A percentile compares a stretch with the other conserved stretches of the same genome.
Conservation (phyloP, 176 grass and related monocot species). For the Tuctoria greenei region DNA sequence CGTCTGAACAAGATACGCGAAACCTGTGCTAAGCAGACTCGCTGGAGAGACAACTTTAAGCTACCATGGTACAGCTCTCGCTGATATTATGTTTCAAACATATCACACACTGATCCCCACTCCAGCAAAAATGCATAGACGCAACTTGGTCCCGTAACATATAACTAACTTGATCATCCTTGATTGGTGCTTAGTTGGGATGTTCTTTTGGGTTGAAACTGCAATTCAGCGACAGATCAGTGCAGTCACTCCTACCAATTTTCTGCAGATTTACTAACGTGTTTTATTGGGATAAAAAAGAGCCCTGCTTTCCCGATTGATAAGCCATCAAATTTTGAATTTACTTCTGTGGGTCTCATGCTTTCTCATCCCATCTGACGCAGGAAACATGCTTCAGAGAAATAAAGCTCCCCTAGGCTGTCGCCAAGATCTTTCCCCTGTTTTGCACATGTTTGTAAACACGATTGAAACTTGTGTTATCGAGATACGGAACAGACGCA, state of each 20-base stretch:
- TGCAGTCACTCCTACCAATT: background rate
- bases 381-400: constrained; percentile 51
- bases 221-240: background rate
- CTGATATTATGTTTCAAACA: constrained; percentile 1
- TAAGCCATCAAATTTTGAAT: background rate
- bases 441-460: constrained; percentile 25
- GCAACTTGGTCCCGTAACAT: background rate
- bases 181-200: background rate
- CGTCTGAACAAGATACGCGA: constrained; percentile 61
- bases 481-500: constrained; percentile 17
- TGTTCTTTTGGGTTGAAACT: background rate
- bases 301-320: background rate
- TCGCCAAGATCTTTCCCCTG: background rate
- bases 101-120: background rate
- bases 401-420: background rate
- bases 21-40: constrained; percentile 47
- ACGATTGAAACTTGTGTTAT: constrained; percentile 25
- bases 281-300: background rate
- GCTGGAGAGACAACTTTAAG: constrained; percentile 82
- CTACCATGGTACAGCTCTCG: constrained; percentile 60
- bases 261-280: background rate
- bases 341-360: background rate
- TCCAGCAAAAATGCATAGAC: background rate
- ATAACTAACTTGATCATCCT: background rate
- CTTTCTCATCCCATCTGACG: constrained; percentile 18